Conservation (phyloP, 1,284 basidiomycete species). For the Xerocomus amazonicus region DNA sequence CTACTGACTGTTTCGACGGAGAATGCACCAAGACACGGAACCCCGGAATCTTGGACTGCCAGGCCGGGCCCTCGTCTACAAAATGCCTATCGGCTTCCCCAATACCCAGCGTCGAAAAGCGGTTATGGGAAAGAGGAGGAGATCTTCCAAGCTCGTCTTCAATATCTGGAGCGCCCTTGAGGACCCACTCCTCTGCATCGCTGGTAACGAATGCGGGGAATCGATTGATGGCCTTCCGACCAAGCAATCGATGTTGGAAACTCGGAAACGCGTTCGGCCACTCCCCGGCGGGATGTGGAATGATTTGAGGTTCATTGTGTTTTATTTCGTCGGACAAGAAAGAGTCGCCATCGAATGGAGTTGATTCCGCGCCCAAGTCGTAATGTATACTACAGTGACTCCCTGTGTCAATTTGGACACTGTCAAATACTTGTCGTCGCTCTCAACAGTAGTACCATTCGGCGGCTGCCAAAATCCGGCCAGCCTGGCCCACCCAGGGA, state of each 20-base stretch:
- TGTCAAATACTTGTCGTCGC: neutral
- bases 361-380: neutral
- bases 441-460: neutral
- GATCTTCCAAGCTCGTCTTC: conserved; percentile 23
- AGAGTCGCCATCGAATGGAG: conserved; percentile 20
- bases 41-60: conserved; percentile 67
- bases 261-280: conserved; percentile 58
- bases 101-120: conserved; percentile 34
- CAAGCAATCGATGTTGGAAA: conserved; percentile 66
- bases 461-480: conserved; percentile 1
- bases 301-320: conserved; percentile 40
- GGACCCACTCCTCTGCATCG: conserved; percentile 77
- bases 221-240: conserved; percentile 74
- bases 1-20: conserved; percentile 66
- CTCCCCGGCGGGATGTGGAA: conserved; percentile 74
- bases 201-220: conserved; percentile 83
- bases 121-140: conserved; percentile 22
- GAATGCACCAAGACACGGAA: conserved; percentile 78
- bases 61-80: conserved; percentile 69
- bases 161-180: conserved; percentile 47
- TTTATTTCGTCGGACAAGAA: conserved; percentile 25
- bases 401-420: conserved; percentile 6
- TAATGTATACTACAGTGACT: neutral
- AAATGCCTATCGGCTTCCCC: conserved; percentile 67
- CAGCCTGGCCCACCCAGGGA: neutral